Conservation (phyloP, 495 filamentous ascomycete genomes). For the Daldinia loculata region DNA sequence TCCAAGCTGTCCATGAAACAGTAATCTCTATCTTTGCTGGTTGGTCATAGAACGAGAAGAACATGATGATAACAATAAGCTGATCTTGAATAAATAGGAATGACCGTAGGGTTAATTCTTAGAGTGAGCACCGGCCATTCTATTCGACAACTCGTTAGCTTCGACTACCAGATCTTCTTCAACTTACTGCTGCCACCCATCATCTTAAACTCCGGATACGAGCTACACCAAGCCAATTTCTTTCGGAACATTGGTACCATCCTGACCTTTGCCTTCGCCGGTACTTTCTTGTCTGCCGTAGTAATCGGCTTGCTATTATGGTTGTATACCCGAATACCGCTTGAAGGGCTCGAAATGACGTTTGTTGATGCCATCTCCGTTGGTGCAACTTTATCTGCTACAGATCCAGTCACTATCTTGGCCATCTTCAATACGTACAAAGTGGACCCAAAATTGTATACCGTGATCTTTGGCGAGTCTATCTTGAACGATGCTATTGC, state of each 20-base stretch:
- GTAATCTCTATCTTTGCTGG: conserved; percentile 98
- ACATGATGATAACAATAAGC: neutral
- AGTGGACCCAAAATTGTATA: conserved; percentile 98
- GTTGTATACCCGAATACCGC: conserved; percentile 85
- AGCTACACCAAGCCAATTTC: conserved; percentile 97
- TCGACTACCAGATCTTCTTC: conserved; percentile 99
- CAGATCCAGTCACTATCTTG: conserved; percentile 95
- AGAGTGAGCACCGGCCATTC: conserved; percentile 78
- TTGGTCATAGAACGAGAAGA: conserved; percentile 51
- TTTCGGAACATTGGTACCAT: conserved; percentile 98
- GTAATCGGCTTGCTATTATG: conserved; percentile 88
- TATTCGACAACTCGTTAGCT: conserved; percentile 88
- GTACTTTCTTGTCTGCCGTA: conserved; percentile 95
- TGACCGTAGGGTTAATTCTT: conserved; percentile 92
- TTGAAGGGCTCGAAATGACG: conserved; percentile 83
- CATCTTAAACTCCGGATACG: conserved; percentile 96
- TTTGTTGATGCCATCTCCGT: conserved; percentile 96
- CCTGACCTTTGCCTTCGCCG: conserved; percentile 97
- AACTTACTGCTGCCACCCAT: conserved; percentile 97
- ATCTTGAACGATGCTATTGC: conserved; percentile 98
- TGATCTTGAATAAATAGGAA: conserved; percentile 66
- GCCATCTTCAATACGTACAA: conserved; percentile 99
- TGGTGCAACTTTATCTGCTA: conserved; percentile 94
- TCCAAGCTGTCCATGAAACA: conserved; percentile 97
- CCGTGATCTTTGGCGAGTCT: conserved; percentile 96